These are phyloP conservation scores for Talaromyces marneffei DNA, from an alignment of 2,329 filamentous ascomycete species.

Conservation along the genomic window DNA sequence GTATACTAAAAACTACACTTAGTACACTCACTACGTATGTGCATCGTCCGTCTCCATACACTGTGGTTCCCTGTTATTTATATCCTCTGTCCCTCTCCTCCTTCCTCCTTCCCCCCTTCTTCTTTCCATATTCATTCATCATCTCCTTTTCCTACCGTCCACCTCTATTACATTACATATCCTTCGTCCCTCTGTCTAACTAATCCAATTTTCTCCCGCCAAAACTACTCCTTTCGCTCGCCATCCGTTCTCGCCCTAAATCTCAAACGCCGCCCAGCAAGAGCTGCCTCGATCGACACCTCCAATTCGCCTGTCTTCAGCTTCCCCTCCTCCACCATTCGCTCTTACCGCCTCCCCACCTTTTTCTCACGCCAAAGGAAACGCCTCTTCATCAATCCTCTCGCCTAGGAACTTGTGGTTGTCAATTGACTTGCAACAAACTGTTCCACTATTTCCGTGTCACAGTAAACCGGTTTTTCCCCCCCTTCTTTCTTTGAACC, in stretches of 20 bases:
- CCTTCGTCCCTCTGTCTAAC: not conserved
- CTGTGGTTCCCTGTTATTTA: not conserved
- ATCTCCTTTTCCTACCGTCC: not conserved
- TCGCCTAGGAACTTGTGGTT: not conserved
- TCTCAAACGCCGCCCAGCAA: not conserved
- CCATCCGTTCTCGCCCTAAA: not conserved
- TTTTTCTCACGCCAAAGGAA: constrained; percentile 1
- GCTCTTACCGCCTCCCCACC: constrained; percentile 5
- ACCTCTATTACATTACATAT: not conserved
- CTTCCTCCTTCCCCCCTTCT: not conserved
- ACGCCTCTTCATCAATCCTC: not conserved
- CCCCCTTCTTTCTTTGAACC: constrained; percentile 7
- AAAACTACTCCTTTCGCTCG: not conserved
- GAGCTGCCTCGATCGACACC: constrained; percentile 4
- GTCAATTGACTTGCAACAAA: constrained; percentile 1
- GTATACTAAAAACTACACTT: too few species aligned
- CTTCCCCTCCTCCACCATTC: constrained; percentile 7
- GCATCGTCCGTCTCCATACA: not conserved
- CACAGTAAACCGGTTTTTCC: not conserved
- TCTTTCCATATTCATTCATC: constrained; percentile 7
- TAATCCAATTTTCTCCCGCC: not conserved
- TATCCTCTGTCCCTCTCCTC: constrained; percentile 10
- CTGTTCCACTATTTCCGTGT: not conserved
- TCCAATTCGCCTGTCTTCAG: constrained; percentile 4
- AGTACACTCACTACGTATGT: too few species aligned